These are phyloP conservation scores for Knoxdaviesia capensis DNA, from an alignment of 2,329 filamentous ascomycete species.

Conservation along the genomic window DNA sequence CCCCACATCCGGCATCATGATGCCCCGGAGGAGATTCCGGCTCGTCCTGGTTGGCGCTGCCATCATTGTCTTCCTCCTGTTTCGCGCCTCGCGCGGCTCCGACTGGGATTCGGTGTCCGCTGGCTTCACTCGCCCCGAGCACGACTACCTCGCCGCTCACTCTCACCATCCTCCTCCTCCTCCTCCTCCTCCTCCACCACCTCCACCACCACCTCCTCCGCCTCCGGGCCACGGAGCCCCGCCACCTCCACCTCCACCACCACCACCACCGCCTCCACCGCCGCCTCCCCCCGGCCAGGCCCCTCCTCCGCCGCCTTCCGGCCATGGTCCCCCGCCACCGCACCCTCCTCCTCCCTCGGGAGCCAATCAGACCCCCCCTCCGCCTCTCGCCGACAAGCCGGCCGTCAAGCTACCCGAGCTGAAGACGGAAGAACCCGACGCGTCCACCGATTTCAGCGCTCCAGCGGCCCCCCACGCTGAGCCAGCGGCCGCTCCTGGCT, in stretches of 20 bases:
- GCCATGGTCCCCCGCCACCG: no score
- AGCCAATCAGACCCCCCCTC: background rate
- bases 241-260: background rate
- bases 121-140: constrained; percentile 3
- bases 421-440: constrained; percentile 1
- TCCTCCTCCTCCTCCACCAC: background rate
- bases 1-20: background rate
- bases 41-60: constrained; percentile 35
- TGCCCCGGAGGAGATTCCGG: constrained; percentile 39
- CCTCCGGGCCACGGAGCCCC: background rate
- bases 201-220: background rate
- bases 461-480: background rate
- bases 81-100: constrained; percentile 7
- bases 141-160: background rate
- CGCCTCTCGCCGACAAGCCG: background rate
- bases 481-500: background rate
- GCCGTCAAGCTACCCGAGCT: constrained; percentile 4
- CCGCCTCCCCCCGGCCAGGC: no score
- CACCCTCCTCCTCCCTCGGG: no score
- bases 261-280: background rate
- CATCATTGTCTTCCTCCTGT: constrained; percentile 32
- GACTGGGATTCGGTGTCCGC: constrained; percentile 7
- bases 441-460: background rate
- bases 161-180: background rate
- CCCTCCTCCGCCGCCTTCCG: no score